Evolutionary conservation across 345 rosid species (phyloP).

Genomic region (Microcos paniculata): DNA sequence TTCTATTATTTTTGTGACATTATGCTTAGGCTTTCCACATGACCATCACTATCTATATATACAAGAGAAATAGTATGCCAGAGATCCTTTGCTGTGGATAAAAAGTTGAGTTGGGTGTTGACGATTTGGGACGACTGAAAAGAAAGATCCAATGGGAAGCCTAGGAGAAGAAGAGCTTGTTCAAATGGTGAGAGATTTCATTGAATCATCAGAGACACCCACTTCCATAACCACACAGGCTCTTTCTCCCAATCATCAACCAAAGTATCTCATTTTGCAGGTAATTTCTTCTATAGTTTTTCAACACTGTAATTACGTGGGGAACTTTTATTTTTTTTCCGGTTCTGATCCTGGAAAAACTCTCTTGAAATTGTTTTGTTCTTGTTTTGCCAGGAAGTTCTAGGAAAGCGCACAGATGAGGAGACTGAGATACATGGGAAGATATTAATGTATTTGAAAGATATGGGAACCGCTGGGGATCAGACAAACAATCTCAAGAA

Average conservation of each 20-base stretch:
- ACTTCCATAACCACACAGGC: neutral
- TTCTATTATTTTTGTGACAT: neutral
- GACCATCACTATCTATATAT: neutral
- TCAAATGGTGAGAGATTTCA: constrained; percentile 21
- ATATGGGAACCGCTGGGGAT: neutral
- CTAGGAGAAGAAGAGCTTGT: constrained; percentile 17
- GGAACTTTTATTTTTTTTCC: neutral
- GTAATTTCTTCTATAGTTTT: neutral
- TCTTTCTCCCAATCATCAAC: neutral
- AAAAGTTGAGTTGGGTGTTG: neutral
- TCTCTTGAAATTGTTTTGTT: neutral
- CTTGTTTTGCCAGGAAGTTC: neutral
- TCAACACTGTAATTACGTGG: neutral
- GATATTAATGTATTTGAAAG: constrained; percentile 1
- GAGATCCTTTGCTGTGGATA: neutral
- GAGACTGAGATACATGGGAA: constrained; percentile 15
- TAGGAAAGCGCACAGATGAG: constrained; percentile 8
- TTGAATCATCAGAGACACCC: constrained; percentile 14
- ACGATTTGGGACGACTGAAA: neutral
- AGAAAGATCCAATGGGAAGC: constrained; percentile 2
- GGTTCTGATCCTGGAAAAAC: too few relatives aligned
- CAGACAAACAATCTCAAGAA: constrained; percentile 1
- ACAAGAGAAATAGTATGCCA: neutral
- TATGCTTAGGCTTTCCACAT: neutral
- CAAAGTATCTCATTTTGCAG: neutral